These are phyloP conservation scores for Adenanthera pavonina DNA, from an alignment of 306 rosid genomes.

Conservation along the genomic window DNA sequence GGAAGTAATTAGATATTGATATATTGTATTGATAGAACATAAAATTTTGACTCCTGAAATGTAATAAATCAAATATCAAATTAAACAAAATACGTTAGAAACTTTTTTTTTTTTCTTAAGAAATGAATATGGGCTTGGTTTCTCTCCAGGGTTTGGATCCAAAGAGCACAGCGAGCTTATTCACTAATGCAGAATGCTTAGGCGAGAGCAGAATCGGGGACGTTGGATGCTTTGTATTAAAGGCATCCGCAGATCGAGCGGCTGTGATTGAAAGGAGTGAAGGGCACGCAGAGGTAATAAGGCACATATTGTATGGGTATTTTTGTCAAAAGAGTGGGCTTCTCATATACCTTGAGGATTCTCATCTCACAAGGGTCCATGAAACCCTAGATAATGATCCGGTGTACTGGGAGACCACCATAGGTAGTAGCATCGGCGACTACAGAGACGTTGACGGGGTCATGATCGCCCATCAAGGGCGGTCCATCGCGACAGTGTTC, in stretches of 20 bases:
- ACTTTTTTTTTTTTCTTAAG: background rate
- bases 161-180: constrained; percentile 85
- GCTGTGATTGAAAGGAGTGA: constrained; percentile 84
- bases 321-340: constrained; percentile 96
- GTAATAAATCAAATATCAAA: background rate
- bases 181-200: constrained; percentile 81
- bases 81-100: background rate
- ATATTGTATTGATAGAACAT: background rate
- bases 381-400: constrained; percentile 53
- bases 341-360: constrained; percentile 88
- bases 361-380: constrained; percentile 82
- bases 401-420: constrained; percentile 94
- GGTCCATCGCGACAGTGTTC: constrained; percentile 86
- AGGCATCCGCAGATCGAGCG: constrained; percentile 78
- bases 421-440: constrained; percentile 86
- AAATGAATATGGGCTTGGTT: background rate
- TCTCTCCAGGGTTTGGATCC: constrained; percentile 82
- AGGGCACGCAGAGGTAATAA: constrained; percentile 87
- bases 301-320: constrained; percentile 87
- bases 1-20: background rate
- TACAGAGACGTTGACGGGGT: constrained; percentile 78
- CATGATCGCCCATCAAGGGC: constrained; percentile 86
- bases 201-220: constrained; percentile 85
- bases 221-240: constrained; percentile 84
- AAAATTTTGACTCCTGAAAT: background rate